A percentile compares a stretch with the other conserved stretches of the same genome.
Evolutionary conservation across 306 rosid species (phyloP).

Genomic region (Boehmeria nivea): DNA sequence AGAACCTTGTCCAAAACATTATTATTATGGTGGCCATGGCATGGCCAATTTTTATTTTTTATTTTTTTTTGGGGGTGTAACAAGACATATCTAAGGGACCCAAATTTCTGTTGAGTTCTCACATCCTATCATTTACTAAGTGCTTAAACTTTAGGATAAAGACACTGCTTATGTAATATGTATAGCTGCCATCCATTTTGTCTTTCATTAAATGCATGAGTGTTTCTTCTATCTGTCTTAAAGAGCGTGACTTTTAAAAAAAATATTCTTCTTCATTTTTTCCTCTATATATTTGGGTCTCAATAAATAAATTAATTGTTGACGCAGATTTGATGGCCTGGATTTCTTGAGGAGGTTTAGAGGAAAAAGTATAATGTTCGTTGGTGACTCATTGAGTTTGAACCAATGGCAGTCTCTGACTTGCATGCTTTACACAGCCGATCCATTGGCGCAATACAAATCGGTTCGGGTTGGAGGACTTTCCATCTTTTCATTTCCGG

Average conservation of each 20-base stretch:
- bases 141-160: not conserved
- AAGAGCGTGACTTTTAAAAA: too few relatives aligned
- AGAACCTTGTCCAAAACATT: not conserved
- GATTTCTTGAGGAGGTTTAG: conserved; percentile 20
- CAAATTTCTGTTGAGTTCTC: not conserved
- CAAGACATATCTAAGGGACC: conserved; percentile 7
- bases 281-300: not conserved
- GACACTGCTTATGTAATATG: not conserved
- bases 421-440: conserved; percentile 36
- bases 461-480: conserved; percentile 23
- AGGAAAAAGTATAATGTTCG: conserved; percentile 34
- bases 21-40: too few relatives aligned
- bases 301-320: not conserved
- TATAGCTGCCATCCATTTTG: not conserved
- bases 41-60: too few relatives aligned
- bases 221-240: not conserved
- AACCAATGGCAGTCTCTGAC: conserved; percentile 46
- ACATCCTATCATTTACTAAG: too few relatives aligned
- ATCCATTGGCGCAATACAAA: conserved; percentile 19
- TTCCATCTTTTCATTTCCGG: conserved; percentile 31
- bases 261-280: too few relatives aligned
- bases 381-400: conserved; percentile 46
- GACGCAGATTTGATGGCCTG: conserved; percentile 31
- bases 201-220: not conserved
- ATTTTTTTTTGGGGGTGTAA: too few relatives aligned